Base-by-base conservation (phyloP, 2,329 filamentous ascomycete species). In the Colletotrichum sp. region DNA sequence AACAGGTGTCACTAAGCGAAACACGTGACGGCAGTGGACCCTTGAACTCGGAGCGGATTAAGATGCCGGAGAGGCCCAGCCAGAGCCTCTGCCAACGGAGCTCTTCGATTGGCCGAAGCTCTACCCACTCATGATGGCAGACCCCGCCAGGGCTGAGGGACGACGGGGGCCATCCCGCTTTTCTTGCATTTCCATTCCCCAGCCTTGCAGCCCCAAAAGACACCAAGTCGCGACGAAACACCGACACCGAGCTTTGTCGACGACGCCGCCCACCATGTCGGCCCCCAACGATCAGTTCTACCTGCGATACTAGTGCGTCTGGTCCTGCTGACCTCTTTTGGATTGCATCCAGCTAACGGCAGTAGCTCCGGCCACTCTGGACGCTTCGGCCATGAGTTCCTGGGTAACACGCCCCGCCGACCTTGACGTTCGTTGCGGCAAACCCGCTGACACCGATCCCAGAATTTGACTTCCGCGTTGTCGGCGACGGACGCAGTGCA, bases 391-490 rank as follows among this genome's bases (percentile, higher is more conserved):
- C 97, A 99, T 87, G 97, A 99, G 86, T 99, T 99, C 83, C 89
- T 99, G 81, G 97, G 96, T 98, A 84, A 78, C 87, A 81, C 8
- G 30, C 38, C 58, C 61, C 28, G 38, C 28, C 65, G 21, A 18
- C 7, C 14, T 43, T 13, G 21, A 63, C 16, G 26, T 38, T 24
- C 10, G 16, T 38, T 24, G 32, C 14, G 14, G 16, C 65, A 26
- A 21, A 30, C 26, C 62, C 66, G 36, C 78, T 78, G 68, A 77
- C 75, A 76, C 76, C 72, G 76, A 77, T 76, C 24, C 3, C 79
- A 98, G 96, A 99, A 85, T 99, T 99, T 84, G 97, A 99, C 84
- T 97, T 99, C 82, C 92, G 96, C 71, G 95, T 96, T 28, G 91
- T 98, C 61, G 95, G 95, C 70, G 97, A 99, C 84, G 97, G 97